Conservation (phyloP, 371 early-diverging fungal species). For the Funneliformis caledonium region DNA sequence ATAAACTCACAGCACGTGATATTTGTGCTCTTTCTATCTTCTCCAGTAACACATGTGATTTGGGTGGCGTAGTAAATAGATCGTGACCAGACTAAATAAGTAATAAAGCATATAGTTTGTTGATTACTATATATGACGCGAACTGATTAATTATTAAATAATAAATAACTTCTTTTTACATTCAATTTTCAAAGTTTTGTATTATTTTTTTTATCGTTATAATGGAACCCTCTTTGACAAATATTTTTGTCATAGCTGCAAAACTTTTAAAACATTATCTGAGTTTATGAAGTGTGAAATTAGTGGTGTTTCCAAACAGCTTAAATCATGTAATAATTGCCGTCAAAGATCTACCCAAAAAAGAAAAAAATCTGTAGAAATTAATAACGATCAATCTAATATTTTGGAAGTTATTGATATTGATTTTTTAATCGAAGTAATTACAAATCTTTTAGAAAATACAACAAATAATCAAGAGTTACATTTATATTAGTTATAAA, state of each 20-base stretch:
- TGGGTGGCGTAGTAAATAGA: too few relatives aligned
- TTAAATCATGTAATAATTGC: conserved; percentile 21
- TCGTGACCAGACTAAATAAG: too few relatives aligned
- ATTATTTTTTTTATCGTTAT: neutral
- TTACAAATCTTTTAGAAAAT: conserved; percentile 6
- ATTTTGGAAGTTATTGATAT: too few relatives aligned
- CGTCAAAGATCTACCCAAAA: conserved; percentile 9
- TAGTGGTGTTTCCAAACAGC: neutral
- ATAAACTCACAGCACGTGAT: too few relatives aligned
- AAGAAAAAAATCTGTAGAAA: neutral
- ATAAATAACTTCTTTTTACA: too few relatives aligned
- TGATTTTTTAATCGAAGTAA: neutral
- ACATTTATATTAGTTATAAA: neutral
- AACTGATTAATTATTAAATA: too few relatives aligned
- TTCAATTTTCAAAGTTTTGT: neutral
- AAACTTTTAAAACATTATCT: neutral
- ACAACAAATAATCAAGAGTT: neutral
- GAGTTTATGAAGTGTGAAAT: neutral
- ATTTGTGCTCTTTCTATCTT: too few relatives aligned
- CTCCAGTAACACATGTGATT: too few relatives aligned
- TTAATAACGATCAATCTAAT: neutral
- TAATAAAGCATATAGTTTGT: too few relatives aligned
- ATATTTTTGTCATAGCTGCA: conserved; percentile 1
- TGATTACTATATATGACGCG: too few relatives aligned
- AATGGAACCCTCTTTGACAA: conserved; percentile 13